Base-by-base conservation (phyloP, 164 flowering plant genomes). In the Vitis cinerea region DNA sequence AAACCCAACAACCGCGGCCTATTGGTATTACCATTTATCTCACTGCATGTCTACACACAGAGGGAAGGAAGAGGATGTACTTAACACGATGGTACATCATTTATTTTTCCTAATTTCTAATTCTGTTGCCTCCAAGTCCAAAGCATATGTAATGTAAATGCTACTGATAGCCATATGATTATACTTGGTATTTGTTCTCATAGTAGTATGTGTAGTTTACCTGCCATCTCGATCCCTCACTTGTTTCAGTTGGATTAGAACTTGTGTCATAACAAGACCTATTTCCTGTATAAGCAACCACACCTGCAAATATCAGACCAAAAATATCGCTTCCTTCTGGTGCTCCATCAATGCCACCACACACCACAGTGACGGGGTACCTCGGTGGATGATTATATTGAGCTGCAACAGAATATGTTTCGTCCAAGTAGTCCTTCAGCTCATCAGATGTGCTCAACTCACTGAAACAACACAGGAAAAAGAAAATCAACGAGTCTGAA, bases 221-320 rank as follows among this genome's bases (percentile, higher is more conserved):
- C 83, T 85, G 88, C 88, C 88, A 85, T 10, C 13, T 0, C 83
- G 83, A 83, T 2, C 83, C 86, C 1, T 48, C 9, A 3, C 1
- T 0, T 12, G 83, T 79, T 69, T 82, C 72, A 47, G 69, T 31
- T 11, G 29, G 52, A 37, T 51, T 59, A 9, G 31, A 27, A 15
- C 2, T 44, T 44, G 27, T 47, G 17, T 62, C 8, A 56, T 71
- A 68, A 74, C 77, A 74, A 2, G 79, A 8, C 7, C 1, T 9
- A 7, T 72, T 60, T 9, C 72, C 79, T 8, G 2, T 29, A 53
- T 30, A 66, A 54, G 75, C 72, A 59, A 59, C 74, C 1, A 76
- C 16, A 3, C 72, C 77, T 1, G 77, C 74, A 64, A 56, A 61
- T 37, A 79, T 73, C 37, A 50, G 61, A 49, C 54, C 8, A 6